Conservation (phyloP, 495 filamentous ascomycete genomes). For the Ascodesmis nigricans region DNA sequence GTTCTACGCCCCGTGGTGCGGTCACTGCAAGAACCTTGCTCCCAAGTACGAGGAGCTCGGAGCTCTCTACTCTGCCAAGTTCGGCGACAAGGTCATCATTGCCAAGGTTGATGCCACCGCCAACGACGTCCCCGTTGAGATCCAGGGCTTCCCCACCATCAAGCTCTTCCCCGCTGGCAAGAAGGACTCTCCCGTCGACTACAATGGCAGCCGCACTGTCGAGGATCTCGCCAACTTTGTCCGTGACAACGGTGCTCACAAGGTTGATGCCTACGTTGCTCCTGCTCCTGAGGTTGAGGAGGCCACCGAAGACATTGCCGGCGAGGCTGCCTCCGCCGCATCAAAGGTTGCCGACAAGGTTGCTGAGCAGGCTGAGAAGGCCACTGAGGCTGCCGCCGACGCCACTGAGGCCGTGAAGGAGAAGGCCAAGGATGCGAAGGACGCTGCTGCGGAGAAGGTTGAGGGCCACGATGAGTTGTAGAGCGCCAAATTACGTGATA, state of each 20-base stretch:
- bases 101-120: conserved; percentile 94
- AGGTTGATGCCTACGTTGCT: conserved; percentile 39
- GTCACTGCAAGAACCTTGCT: conserved; percentile 90
- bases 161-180: conserved; percentile 85
- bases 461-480: no score
- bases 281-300: conserved; percentile 22
- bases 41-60: conserved; percentile 87
- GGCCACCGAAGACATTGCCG: conserved; percentile 24
- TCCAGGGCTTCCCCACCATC: conserved; percentile 97
- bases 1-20: conserved; percentile 98
- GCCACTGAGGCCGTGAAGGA: no score
- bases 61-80: conserved; percentile 48
- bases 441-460: no score
- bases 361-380: conserved; percentile 31
- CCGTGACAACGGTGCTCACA: conserved; percentile 80
- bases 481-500: no score
- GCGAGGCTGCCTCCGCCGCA: conserved; percentile 21
- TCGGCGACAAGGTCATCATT: conserved; percentile 64
- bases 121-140: conserved; percentile 94
- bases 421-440: no score
- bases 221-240: conserved; percentile 91
- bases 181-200: conserved; percentile 69
- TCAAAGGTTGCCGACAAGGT: conserved; percentile 31
- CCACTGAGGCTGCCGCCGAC: no score
- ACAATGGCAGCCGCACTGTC: conserved; percentile 68